These are phyloP conservation scores for Diaporthe capsici DNA, from an alignment of 2,329 filamentous ascomycete genomes.

Conservation along the genomic window DNA sequence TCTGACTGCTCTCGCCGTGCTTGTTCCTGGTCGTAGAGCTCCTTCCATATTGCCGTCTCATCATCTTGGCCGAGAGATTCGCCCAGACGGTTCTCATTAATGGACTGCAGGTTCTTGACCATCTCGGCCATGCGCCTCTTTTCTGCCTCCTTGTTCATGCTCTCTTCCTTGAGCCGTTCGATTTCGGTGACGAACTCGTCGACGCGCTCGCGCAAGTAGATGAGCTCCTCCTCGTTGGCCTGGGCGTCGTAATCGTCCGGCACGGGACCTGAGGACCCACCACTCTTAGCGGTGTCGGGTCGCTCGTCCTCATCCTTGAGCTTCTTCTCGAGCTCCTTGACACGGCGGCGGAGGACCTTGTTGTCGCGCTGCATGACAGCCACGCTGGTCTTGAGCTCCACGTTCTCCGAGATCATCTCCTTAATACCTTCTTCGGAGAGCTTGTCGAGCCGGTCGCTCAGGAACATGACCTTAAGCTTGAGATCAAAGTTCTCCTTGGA, in stretches of 20 bases:
- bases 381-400: conserved; percentile 92
- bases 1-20: conserved; percentile 90
- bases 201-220: conserved; percentile 86
- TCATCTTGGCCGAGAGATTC: conserved; percentile 47
- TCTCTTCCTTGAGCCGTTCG: conserved; percentile 84
- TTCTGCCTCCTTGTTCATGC: conserved; percentile 83
- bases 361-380: conserved; percentile 92
- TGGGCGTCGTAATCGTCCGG: conserved; percentile 71
- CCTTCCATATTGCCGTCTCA: conserved; percentile 62
- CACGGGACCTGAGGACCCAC: conserved; percentile 69
- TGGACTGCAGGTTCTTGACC: conserved; percentile 72
- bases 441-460: conserved; percentile 93
- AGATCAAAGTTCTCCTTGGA: conserved; percentile 99
- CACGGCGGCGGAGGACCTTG: conserved; percentile 82
- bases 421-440: conserved; percentile 96
- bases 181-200: conserved; percentile 89
- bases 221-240: conserved; percentile 84
- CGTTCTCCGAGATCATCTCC: conserved; percentile 98
- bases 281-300: conserved; percentile 71
- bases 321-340: conserved; percentile 89
- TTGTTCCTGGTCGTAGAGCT: conserved; percentile 86
- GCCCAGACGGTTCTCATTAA: conserved; percentile 64
- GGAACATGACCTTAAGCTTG: conserved; percentile 97
- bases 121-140: conserved; percentile 89
- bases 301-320: conserved; percentile 76